These are phyloP conservation scores for Ogataea hybrid DNA, from an alignment of 1,139 yeast genomes.

Conservation along the genomic window DNA sequence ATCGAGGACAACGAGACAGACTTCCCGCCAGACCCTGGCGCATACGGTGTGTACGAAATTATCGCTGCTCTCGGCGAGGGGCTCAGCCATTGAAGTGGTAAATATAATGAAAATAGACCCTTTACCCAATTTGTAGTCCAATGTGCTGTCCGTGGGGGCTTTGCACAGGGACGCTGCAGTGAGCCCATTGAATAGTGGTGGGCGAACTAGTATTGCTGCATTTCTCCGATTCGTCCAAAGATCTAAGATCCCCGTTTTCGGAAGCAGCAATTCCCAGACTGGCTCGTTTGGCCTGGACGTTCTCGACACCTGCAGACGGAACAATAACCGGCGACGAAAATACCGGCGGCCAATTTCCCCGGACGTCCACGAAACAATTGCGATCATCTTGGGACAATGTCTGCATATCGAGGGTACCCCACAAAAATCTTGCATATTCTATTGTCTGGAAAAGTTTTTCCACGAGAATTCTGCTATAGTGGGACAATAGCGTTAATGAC, in stretches of 20 bases:
- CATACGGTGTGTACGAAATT: constrained; percentile 16
- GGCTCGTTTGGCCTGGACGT: neutral
- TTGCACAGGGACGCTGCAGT: too few species aligned
- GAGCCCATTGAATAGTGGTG: too few species aligned
- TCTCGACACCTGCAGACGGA: neutral
- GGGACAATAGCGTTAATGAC: neutral
- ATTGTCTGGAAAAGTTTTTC: neutral
- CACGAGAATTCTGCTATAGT: neutral
- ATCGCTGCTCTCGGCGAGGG: constrained; percentile 3
- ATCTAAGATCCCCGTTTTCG: neutral
- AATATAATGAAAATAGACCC: neutral
- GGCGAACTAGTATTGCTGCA: too few species aligned
- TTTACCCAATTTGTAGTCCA: neutral
- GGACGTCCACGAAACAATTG: neutral
- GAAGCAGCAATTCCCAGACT: neutral
- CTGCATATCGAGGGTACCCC: neutral
- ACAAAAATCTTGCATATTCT: neutral
- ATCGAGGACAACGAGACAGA: constrained; percentile 35
- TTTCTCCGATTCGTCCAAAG: neutral
- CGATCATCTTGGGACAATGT: neutral
- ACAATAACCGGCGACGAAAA: neutral
- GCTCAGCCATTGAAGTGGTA: neutral
- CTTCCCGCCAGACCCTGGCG: constrained; percentile 36
- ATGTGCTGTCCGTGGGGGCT: too few species aligned
- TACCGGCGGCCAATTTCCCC: neutral